phyloP scores from a whole-genome alignment of 2,329 filamentous ascomycete genomes.

The Fusarium sp. region DNA sequence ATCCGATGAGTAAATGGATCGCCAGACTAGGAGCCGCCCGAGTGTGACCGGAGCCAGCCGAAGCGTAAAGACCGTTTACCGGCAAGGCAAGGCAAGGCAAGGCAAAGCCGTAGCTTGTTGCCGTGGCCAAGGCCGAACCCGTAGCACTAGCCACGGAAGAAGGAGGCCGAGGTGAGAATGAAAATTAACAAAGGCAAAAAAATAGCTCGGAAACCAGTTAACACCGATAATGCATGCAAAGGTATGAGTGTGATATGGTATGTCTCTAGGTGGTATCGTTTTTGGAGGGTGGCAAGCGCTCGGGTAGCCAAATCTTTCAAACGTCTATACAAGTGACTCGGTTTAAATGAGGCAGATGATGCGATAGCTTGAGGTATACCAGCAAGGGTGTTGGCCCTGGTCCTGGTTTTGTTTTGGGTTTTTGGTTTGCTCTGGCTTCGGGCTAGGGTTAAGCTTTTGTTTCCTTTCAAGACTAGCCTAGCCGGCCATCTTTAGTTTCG shows the following conservation, averaged over 20 bases:
- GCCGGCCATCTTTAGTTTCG: slow-evolving; percentile 15
- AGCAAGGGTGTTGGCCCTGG: slow-evolving; percentile 14
- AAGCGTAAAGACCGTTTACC: slow-evolving; percentile 20
- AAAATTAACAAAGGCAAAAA: slow-evolving; percentile 21
- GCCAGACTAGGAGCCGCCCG: slow-evolving; percentile 22
- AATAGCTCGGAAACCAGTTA: slow-evolving; percentile 35
- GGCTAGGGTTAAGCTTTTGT: slow-evolving; percentile 14
- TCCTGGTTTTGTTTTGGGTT: not conserved
- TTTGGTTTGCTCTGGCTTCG: not conserved
- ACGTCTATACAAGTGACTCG: slow-evolving; percentile 50
- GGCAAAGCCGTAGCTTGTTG: slow-evolving; percentile 5
- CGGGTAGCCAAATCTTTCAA: slow-evolving; percentile 47
- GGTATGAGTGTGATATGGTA: slow-evolving; percentile 16
- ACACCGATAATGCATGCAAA: slow-evolving; percentile 51
- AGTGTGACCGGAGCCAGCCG: slow-evolving; percentile 29
- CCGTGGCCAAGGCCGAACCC: not conserved
- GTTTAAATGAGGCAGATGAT: slow-evolving; percentile 40
- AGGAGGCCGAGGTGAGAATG: slow-evolving; percentile 15
- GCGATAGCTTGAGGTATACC: slow-evolving; percentile 29
- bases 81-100: slow-evolving; percentile 9
- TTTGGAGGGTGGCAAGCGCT: slow-evolving; percentile 45
- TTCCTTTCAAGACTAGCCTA: slow-evolving; percentile 19
- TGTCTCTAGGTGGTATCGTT: slow-evolving; percentile 51
- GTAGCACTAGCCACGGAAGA: slow-evolving; percentile 7
- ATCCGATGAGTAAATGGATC: slow-evolving; percentile 12